A percentile compares a stretch with the other conserved stretches of the same genome.
These are phyloP conservation scores for Tricholoma terreum DNA, from an alignment of 768 basidiomycete genomes.

Conservation along the genomic window DNA sequence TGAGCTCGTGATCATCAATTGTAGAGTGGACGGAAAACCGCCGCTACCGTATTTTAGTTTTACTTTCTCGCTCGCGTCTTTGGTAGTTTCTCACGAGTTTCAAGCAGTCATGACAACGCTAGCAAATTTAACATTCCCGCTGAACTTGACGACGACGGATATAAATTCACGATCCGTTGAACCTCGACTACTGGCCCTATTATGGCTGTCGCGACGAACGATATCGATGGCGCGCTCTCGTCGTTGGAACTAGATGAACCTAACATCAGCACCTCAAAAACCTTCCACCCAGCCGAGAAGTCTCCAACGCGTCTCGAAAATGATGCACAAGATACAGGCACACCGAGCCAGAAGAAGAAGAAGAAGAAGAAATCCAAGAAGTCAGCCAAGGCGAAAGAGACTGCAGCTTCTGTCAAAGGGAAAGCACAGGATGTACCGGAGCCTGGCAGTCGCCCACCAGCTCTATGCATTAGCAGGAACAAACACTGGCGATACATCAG, in stretches of 20 bases:
- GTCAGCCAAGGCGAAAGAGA: constrained; percentile 44
- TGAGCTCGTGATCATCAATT: too few species aligned
- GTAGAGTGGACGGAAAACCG: too few species aligned
- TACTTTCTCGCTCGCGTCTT: too few species aligned
- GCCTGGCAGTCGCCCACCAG: constrained; percentile 52
- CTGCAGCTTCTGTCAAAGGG: constrained; percentile 23
- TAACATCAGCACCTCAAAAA: constrained; percentile 5
- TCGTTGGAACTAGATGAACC: constrained; percentile 11
- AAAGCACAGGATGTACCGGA: constrained; percentile 30
- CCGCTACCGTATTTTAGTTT: too few species aligned
- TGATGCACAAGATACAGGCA: constrained; percentile 21
- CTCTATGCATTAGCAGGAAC: constrained; percentile 86
- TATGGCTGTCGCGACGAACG: constrained; percentile 2
- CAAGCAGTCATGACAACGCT: too few species aligned
- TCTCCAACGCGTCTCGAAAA: constrained; percentile 26
- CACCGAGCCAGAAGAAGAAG: constrained; percentile 56
- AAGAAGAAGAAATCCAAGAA: constrained; percentile 67
- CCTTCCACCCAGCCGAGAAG: constrained; percentile 25
- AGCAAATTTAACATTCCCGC: background rate
- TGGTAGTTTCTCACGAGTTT: too few species aligned
- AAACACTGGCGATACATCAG: constrained; percentile 95
- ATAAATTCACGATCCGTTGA: background rate
- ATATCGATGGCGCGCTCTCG: constrained; percentile 1
- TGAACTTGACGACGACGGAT: background rate
- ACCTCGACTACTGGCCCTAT: background rate